These are phyloP conservation scores for Lasiosphaeria miniovina DNA, from an alignment of 495 filamentous ascomycete species.

Conservation along the genomic window DNA sequence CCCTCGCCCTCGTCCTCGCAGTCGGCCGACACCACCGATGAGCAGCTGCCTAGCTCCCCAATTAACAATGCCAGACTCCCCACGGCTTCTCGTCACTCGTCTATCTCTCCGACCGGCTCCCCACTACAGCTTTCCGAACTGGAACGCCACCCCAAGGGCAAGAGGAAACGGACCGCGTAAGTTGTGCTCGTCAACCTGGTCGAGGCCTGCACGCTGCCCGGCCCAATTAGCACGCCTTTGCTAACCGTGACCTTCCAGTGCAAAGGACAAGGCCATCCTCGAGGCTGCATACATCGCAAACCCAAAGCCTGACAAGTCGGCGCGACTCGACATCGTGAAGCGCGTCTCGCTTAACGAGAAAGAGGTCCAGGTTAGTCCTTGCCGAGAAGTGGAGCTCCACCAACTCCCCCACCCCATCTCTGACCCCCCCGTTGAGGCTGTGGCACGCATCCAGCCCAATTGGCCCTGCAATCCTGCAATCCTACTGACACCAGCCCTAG, in stretches of 20 bases:
- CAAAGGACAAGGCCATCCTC: constrained; percentile 85
- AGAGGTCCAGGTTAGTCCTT: constrained; percentile 85
- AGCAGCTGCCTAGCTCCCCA: constrained; percentile 19
- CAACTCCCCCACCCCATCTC: no score
- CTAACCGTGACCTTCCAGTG: constrained; percentile 45
- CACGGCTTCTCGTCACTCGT: constrained; percentile 1
- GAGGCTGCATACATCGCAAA: constrained; percentile 84
- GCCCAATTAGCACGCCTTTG: constrained; percentile 6
- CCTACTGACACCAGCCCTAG: constrained; percentile 42
- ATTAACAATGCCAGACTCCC: constrained; percentile 12
- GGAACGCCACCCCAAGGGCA: constrained; percentile 46
- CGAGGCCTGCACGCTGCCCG: background rate
- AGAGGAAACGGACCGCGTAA: constrained; percentile 55
- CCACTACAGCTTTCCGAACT: constrained; percentile 10
- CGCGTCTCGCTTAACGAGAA: constrained; percentile 91
- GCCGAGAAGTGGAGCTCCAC: constrained; percentile 1
- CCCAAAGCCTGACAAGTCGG: constrained; percentile 88
- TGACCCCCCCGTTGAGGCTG: background rate
- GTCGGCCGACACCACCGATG: background rate
- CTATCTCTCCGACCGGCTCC: constrained; percentile 6
- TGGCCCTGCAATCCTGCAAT: background rate
- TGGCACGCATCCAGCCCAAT: background rate
- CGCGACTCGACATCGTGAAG: constrained; percentile 76
- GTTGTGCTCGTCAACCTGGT: constrained; percentile 16
- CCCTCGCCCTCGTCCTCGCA: constrained; percentile 13